A percentile compares a stretch with the other conserved stretches of the same genome.
Evolutionary conservation across 352 stramenopile species (phyloP).

Genomic region (Pythium myriotylum): DNA sequence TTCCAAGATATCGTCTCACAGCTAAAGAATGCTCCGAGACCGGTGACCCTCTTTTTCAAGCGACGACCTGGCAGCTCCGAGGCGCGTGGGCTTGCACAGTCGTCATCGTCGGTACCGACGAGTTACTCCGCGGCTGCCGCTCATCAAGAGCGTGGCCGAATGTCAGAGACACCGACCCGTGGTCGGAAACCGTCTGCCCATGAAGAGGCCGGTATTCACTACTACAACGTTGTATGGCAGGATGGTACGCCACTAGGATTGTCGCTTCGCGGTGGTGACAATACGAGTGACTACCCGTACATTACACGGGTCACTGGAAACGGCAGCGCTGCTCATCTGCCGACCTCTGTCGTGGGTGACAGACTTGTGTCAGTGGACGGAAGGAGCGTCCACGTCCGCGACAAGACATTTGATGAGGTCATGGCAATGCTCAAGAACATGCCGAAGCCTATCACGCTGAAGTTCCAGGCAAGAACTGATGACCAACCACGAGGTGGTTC

Average conservation of each 20-base stretch:
- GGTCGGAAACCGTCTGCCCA: slow-evolving; percentile 36
- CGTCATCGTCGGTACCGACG: slow-evolving; percentile 38
- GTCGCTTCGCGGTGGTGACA: slow-evolving; percentile 74
- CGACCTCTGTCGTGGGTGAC: slow-evolving; percentile 75
- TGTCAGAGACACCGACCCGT: slow-evolving; percentile 46
- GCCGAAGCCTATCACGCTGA: slow-evolving; percentile 84
- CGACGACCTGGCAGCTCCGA: slow-evolving; percentile 26
- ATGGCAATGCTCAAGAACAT: slow-evolving; percentile 89
- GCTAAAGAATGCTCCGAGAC: slow-evolving; percentile 76
- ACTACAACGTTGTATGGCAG: slow-evolving; percentile 87
- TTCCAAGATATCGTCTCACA: slow-evolving; percentile 83
- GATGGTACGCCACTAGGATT: slow-evolving; percentile 73
- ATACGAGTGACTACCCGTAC: slow-evolving; percentile 80
- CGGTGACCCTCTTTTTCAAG: slow-evolving; percentile 79
- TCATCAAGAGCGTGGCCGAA: slow-evolving; percentile 18
- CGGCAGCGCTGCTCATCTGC: slow-evolving; percentile 78
- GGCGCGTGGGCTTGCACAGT: slow-evolving; percentile 40
- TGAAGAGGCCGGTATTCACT: slow-evolving; percentile 50
- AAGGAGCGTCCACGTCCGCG: slow-evolving; percentile 74
- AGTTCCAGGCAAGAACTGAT: slow-evolving; percentile 70
- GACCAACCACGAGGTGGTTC: slow-evolving; percentile 10
- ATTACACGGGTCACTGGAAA: slow-evolving; percentile 87
- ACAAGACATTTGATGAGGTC: slow-evolving; percentile 87
- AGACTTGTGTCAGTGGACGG: slow-evolving; percentile 78
- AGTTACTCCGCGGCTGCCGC: slow-evolving; percentile 25